phyloP scores from a whole-genome alignment of 108 stramenopile species.

The Discostella stelligeroides region DNA sequence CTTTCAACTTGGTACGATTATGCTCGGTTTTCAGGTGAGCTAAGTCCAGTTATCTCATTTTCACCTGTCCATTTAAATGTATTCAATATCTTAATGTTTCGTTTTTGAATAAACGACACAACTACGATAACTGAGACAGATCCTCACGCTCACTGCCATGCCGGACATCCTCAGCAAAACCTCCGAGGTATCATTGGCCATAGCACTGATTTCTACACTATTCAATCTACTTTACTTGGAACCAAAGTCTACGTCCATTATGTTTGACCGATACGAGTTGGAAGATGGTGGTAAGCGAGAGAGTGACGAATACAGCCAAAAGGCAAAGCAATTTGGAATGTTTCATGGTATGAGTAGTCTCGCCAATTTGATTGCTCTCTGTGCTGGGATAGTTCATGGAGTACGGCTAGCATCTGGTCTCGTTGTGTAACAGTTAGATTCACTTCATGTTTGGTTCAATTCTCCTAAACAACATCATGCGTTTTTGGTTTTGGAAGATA shows the following conservation, averaged over 20 bases:
- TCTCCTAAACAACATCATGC: too few species aligned
- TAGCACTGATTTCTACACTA: constrained; percentile 58
- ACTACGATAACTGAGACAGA: constrained; percentile 27
- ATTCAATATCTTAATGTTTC: background rate
- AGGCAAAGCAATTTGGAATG: constrained; percentile 70
- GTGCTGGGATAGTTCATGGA: constrained; percentile 64
- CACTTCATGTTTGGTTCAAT: too few species aligned
- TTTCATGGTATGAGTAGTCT: constrained; percentile 79
- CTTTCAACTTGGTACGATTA: constrained; percentile 61
- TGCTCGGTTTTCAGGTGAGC: constrained; percentile 62
- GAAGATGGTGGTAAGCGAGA: constrained; percentile 15
- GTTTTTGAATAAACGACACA: too few species aligned
- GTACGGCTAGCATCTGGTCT: constrained; percentile 50
- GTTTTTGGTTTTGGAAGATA: too few species aligned
- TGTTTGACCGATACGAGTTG: constrained; percentile 61
- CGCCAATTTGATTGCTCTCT: constrained; percentile 66
- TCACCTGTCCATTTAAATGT: background rate
- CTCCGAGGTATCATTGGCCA: constrained; percentile 52
- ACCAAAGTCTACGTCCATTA: constrained; percentile 62
- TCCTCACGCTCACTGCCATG: constrained; percentile 49
- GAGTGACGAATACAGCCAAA: constrained; percentile 59
- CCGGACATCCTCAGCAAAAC: constrained; percentile 47
- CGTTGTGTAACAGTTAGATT: constrained; percentile 38
- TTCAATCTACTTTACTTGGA: constrained; percentile 76
- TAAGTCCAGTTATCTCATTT: background rate